Percentiles rank a stretch among this genome's conserved stretches.
These are phyloP conservation scores for Pythium dissotocum DNA, from an alignment of 352 stramenopile species.

Conservation along the genomic window DNA sequence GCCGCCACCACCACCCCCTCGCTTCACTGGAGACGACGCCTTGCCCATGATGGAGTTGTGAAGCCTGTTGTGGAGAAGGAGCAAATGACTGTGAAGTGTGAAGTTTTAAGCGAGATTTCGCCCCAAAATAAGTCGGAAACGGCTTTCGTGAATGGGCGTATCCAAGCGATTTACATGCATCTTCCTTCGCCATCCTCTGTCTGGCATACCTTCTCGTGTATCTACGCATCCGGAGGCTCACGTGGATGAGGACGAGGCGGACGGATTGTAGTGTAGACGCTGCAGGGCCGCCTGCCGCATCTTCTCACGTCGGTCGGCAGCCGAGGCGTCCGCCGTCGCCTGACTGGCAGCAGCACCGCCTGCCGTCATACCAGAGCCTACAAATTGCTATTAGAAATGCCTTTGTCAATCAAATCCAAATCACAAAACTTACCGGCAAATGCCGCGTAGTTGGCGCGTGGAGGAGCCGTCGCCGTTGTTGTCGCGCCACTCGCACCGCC, in stretches of 20 bases:
- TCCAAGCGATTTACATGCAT: slow-evolving; percentile 1
- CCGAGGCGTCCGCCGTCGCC: slow-evolving; percentile 16
- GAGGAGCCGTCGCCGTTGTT: slow-evolving; percentile 28
- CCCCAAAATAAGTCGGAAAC: slow-evolving; percentile 10
- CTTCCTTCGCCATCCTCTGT: not conserved
- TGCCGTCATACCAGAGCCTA: slow-evolving; percentile 50
- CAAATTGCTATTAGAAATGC: not conserved
- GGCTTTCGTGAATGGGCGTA: not conserved
- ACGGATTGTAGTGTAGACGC: slow-evolving; percentile 39
- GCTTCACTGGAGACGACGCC: slow-evolving; percentile 20
- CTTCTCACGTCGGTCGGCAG: slow-evolving; percentile 62
- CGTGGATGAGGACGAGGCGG: slow-evolving; percentile 3
- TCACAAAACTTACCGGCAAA: slow-evolving; percentile 51
- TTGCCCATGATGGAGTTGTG: slow-evolving; percentile 10
- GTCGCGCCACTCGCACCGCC: slow-evolving; percentile 5
- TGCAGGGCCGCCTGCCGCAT: slow-evolving; percentile 62
- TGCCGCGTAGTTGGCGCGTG: slow-evolving; percentile 49
- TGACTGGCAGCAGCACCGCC: slow-evolving; percentile 14
- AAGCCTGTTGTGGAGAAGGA: not conserved
- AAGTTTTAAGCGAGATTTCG: not conserved
- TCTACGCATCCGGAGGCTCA: not conserved
- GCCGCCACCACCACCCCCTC: slow-evolving; percentile 1
- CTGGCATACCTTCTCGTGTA: not conserved
- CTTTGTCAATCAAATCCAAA: not conserved
- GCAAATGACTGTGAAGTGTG: not conserved